These are phyloP conservation scores for Avena sativa DNA, from an alignment of 176 grass and related monocot genomes.

Conservation along the genomic window DNA sequence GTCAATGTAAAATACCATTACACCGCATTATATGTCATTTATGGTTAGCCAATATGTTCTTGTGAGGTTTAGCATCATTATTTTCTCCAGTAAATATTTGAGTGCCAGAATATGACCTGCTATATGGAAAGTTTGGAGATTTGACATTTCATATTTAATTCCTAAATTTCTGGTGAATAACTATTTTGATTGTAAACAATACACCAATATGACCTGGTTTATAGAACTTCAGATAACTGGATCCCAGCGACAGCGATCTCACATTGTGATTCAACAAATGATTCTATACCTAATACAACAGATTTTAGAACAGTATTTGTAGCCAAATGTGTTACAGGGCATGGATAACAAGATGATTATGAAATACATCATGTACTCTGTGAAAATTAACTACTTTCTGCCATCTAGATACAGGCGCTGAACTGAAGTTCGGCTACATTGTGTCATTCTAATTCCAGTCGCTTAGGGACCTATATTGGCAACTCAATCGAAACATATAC, in stretches of 20 bases:
- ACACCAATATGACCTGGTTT: neutral
- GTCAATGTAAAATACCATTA: neutral
- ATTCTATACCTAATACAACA: neutral
- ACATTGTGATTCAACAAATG: neutral
- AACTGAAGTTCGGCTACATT: neutral
- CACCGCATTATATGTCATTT: neutral
- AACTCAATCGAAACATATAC: neutral
- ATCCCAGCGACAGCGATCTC: neutral
- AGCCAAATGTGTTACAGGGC: neutral
- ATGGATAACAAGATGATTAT: neutral
- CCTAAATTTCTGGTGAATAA: neutral
- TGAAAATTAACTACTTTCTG: neutral
- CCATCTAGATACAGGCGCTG: neutral
- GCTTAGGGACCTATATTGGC: neutral
- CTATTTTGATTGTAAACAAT: neutral
- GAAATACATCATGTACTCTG: neutral
- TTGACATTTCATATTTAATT: neutral
- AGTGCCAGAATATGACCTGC: neutral
- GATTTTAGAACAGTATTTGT: neutral
- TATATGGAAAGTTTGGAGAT: neutral
- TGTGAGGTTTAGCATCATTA: neutral
- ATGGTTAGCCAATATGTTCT: constrained; percentile 2
- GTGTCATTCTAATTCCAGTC: neutral
- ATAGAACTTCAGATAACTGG: neutral
- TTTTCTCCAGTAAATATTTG: constrained; percentile 19